Evolutionary conservation across 495 filamentous ascomycete genomes (phyloP), one percentile per base, ranked within the genome.

Genomic region (Ascobolus immersus): DNA sequence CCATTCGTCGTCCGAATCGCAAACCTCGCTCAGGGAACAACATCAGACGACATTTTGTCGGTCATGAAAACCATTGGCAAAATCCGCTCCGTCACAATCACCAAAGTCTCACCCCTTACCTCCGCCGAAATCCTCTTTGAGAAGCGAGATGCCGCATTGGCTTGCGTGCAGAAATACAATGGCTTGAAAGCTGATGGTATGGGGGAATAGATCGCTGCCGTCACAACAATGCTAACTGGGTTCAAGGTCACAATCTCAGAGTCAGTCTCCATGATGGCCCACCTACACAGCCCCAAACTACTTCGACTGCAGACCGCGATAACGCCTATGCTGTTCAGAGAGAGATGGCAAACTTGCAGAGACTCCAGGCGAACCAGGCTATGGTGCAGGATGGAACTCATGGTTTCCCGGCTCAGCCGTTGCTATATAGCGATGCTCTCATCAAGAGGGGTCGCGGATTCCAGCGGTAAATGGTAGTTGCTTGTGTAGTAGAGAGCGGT

Each of bases 11-110:
- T 94, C 9, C 59, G 80, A 33, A 82, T 73, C 1, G 67, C 71
- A 50, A 94, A 94, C 54, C 84, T 96, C 43, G 81, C 80, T 3
- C 71, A 71, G 3, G 86, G 86, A 23, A 96, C 86, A 3, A 92
- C 86, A 3, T 79, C 78, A 2, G 82, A 77, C 23, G 86, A 96
- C 50, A 90, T 94, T 31, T 77, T 91, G 53, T 70, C 73, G 37
- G 80, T 79, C 27, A 64, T 93, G 57, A 65, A 66, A 25, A 69
- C 73, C 2, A 52, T 74, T 2, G 71, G 78, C 20, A 56, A 70
- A 34, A 67, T 89, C 37, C 47, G 64, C 20, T 68, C 63, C 39
- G 91, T 82, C 52, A 65, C 62, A 24, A 56, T 96, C 12, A 57
- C 76, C 11, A 68, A 67, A 29, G 59, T 67, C 5, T 51, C 57